phyloP scores from a whole-genome alignment of 371 early-diverging fungal species.

The Funneliformis caledonium region DNA sequence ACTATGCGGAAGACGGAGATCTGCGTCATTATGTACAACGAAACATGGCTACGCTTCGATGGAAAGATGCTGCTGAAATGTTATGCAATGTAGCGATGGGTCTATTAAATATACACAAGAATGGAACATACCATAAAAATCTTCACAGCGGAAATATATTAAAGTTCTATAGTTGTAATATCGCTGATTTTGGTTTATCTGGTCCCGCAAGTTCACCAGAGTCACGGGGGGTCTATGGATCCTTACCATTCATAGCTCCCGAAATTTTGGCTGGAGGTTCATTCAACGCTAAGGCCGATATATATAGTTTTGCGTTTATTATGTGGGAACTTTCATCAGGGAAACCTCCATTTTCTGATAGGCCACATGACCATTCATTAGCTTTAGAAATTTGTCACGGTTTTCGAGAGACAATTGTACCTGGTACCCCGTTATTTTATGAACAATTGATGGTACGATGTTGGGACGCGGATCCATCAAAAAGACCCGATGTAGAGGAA shows the following conservation, averaged over 20 bases:
- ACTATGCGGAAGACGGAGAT: constrained; percentile 35
- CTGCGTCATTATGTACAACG: constrained; percentile 15
- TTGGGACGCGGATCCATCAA: constrained; percentile 31
- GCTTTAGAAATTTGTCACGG: constrained; percentile 41
- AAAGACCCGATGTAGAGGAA: constrained; percentile 35
- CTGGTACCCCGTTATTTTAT: constrained; percentile 30
- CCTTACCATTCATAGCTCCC: constrained; percentile 37
- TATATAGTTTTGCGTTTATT: constrained; percentile 38
- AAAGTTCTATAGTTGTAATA: constrained; percentile 25
- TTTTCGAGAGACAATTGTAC: constrained; percentile 28
- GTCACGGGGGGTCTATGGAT: constrained; percentile 28
- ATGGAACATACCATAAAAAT: constrained; percentile 34
- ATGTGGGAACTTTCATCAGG: constrained; percentile 40
- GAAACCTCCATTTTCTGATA: constrained; percentile 33
- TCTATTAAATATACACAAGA: constrained; percentile 27
- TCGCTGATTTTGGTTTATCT: constrained; percentile 35
- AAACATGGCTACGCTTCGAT: constrained; percentile 19
- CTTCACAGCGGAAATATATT: constrained; percentile 34
- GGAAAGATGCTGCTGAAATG: constrained; percentile 36
- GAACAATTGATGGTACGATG: constrained; percentile 29
- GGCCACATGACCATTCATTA: constrained; percentile 37
- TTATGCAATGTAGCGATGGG: constrained; percentile 37
- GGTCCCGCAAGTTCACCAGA: constrained; percentile 16
- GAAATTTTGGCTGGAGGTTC: constrained; percentile 32
- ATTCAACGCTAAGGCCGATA: constrained; percentile 29